Base-by-base conservation (phyloP, 2,329 filamentous ascomycete species). In the Diaporthe sp. region DNA sequence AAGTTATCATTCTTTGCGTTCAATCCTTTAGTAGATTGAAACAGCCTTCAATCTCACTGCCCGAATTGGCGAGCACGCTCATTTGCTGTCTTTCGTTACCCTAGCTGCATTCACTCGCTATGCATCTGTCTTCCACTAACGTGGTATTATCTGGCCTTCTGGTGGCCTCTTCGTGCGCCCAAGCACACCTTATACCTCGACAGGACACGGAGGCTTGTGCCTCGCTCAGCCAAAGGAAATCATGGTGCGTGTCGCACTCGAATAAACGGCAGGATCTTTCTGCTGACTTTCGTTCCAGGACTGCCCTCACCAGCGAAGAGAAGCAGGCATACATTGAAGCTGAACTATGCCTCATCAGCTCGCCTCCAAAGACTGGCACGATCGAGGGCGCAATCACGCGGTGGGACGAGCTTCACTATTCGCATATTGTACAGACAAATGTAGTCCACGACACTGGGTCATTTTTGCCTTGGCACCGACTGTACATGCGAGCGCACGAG, bases 381-480 rank as follows among this genome's bases (percentile, higher is more conserved):
- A 76, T 80, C 35, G 37, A 75, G 8, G 80, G 80, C 19, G 79
- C 80, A 4, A 53, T 75, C 42, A 81, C 73, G 19, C 74, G 79
- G 32, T 82, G 79, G 77, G 82, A 83, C 55, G 82, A 83, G 58
- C 74, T 83, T 7, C 77, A 81, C 44, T 81, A 79, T 13, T 74
- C 77, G 12, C 82, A 83, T 65, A 81, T 81, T 50, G 76, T 73
- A 7, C 80, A 81, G 70, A 75, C 79, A 9, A 73, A 75, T 35
- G 80, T 79, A 71, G 79, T 82, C 25, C 82, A 83, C 70, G 70
- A 70, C 19, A 78, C 79, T 10, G 81, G 80, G 27, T 79, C 79
- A 70, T 83, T 84, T 70, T 75, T 83, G 37, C 80, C 82, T 0
- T 84, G 81, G 78, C 82, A 84, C 51, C 79, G 82, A 19, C 81